Evolutionary conservation across 345 rosid species (phyloP), one percentile per base, ranked within the genome.

Genomic region (Hibiscus syriacus): DNA sequence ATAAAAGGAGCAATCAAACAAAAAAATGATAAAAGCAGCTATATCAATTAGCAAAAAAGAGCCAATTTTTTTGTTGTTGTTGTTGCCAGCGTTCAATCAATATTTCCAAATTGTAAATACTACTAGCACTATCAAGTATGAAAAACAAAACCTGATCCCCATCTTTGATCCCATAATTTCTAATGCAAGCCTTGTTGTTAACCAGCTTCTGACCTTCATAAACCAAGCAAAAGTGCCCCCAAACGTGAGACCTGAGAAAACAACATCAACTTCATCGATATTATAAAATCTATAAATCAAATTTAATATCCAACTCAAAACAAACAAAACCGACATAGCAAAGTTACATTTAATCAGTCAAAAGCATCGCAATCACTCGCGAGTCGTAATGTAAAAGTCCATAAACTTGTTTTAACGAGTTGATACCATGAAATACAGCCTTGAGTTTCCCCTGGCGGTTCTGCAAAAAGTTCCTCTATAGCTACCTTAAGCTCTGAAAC

Each of bases 181-280:
- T 79, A 49, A 88, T 73, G 72, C 38, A 69, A 9, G 78, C 82
- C 52, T 80, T 82, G 73, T 88, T 89, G 72, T 66, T 75, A 64
- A 85, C 55, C 59, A 90, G 70, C 79, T 83, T 88, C 79, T 74
- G 85, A 41, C 84, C 92, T 58, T 82, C 69, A 77, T 69, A 90
- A 52, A 74, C 72, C 75, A 88, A 84, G 85, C 97, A 84, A 74
- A 90, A 90, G 71, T 85, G 89, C 32, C 90, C 87, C 95, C 97
- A 88, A 16, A 90, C 89, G 61, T 88, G 90, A 2, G 84, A 76
- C 97, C 92, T 88, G 52, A 41, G 4, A 43, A 58, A 68, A 45
- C 46, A 10, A 10, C 52, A 2, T 38, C 17, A 27, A 59, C 19
- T 17, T 27, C 8, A 66, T 29, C 4, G 22, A n/a, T 46, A 39